These are phyloP conservation scores for Urostyla sp. DNA, from an alignment of 73 alveolate genomes.

Conservation along the genomic window DNA sequence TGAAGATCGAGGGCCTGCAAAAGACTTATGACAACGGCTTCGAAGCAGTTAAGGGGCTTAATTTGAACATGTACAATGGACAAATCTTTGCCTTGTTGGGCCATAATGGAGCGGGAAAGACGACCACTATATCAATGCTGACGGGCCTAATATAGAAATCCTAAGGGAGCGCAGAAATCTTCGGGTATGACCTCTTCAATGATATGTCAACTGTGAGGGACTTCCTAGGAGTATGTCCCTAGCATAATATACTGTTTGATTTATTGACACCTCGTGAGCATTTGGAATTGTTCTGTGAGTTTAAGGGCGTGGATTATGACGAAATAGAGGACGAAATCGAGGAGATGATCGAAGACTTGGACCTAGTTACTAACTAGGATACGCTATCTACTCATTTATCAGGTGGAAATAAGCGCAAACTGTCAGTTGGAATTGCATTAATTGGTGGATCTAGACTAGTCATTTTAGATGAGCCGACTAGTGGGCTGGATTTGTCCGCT, in stretches of 20 bases:
- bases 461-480: conserved; percentile 95
- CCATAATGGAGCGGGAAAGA: conserved; percentile 92
- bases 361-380: conserved; percentile 68
- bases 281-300: conserved; percentile 81
- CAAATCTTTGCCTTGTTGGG: conserved; percentile 91
- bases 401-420: conserved; percentile 95
- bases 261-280: conserved; percentile 85
- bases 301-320: conserved; percentile 72
- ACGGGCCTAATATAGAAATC: conserved; percentile 74
- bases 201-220: conserved; percentile 73
- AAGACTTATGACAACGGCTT: conserved; percentile 77
- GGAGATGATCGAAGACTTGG: conserved; percentile 73
- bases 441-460: conserved; percentile 92
- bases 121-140: conserved; percentile 82
- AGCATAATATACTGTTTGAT: conserved; percentile 91
- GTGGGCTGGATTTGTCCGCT: conserved; percentile 96
- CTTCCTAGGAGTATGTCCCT: conserved; percentile 94
- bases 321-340: conserved; percentile 70
- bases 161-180: conserved; percentile 65
- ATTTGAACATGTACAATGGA: conserved; percentile 82
- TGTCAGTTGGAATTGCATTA: conserved; percentile 92
- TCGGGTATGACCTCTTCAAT: conserved; percentile 48
- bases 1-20: conserved; percentile 61
- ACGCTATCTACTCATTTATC: conserved; percentile 78
- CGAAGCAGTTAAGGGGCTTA: conserved; percentile 78